Evolutionary conservation across 1,284 basidiomycete genomes (phyloP).

Genomic region (Leccinum subspadiceum): DNA sequence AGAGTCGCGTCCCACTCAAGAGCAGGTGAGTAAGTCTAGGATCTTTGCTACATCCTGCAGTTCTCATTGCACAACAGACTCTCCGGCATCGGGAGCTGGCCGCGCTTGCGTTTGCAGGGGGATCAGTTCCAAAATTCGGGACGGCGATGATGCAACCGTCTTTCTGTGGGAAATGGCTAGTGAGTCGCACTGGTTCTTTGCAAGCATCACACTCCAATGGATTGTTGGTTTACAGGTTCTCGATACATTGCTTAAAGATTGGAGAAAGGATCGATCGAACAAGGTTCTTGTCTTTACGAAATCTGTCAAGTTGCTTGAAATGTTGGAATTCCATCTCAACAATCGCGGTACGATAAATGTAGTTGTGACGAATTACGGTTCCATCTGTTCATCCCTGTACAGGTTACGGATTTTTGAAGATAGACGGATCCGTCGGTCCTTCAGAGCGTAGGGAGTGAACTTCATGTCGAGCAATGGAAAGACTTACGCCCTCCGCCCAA

Average conservation of each 20-base stretch:
- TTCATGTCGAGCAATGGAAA: not conserved
- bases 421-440: constrained; percentile 73
- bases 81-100: constrained; percentile 58
- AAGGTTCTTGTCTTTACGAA: constrained; percentile 88
- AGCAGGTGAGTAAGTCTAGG: constrained; percentile 48
- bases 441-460: constrained; percentile 50
- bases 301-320: constrained; percentile 77
- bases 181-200: constrained; percentile 33
- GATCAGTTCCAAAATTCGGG: constrained; percentile 56
- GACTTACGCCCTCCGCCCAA: constrained; percentile 12
- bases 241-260: constrained; percentile 60
- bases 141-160: constrained; percentile 57
- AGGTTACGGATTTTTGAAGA: constrained; percentile 65
- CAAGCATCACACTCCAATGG: not conserved
- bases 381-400: constrained; percentile 1
- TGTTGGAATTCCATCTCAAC: constrained; percentile 71
- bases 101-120: constrained; percentile 54
- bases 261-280: constrained; percentile 62
- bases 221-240: constrained; percentile 50
- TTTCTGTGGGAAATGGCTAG: constrained; percentile 85
- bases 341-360: constrained; percentile 40
- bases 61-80: constrained; percentile 37
- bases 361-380: not conserved
- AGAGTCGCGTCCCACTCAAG: constrained; percentile 40
- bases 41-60: not conserved